phyloP scores from a whole-genome alignment of 495 filamentous ascomycete species.

The Aspergillus indologenus region DNA sequence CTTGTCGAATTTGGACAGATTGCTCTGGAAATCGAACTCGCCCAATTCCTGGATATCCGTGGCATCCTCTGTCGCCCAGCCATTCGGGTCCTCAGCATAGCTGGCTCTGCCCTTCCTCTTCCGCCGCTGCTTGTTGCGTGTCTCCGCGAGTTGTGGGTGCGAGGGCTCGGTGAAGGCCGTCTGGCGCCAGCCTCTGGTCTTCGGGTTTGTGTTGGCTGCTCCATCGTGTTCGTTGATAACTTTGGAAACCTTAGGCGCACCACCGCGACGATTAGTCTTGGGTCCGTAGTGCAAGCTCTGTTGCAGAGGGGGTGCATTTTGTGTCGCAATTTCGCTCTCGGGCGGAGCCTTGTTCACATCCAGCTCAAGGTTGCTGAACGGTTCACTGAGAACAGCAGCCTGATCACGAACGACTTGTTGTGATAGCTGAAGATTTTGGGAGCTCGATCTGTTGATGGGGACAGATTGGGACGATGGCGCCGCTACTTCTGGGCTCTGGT shows the following conservation, averaged over 20 bases:
- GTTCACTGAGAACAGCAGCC: conserved; percentile 34
- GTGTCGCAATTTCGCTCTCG: conserved; percentile 10
- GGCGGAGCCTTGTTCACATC: conserved; percentile 21
- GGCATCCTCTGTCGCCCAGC: conserved; percentile 95
- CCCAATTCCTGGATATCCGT: conserved; percentile 94
- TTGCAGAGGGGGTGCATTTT: conserved; percentile 9
- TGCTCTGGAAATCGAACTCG: conserved; percentile 88
- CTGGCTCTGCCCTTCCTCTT: conserved; percentile 54
- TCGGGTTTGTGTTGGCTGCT: conserved; percentile 40
- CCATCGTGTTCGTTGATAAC: conserved; percentile 33
- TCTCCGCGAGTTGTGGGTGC: conserved; percentile 25
- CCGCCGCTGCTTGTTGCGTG: conserved; percentile 38
- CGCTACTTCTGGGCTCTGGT: conserved; percentile 5
- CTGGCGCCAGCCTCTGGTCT: conserved; percentile 74
- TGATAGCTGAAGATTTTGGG: conserved; percentile 10
- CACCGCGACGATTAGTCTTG: conserved; percentile 35
- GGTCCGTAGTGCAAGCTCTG: conserved; percentile 8
- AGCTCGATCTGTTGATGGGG: background rate
- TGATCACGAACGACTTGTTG: conserved; percentile 15
- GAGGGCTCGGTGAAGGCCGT: conserved; percentile 72
- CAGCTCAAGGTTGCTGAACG: conserved; percentile 43
- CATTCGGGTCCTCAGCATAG: conserved; percentile 65
- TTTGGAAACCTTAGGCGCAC: conserved; percentile 26
- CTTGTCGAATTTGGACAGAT: conserved; percentile 93
- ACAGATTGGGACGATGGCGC: conserved; percentile 5